Base-by-base conservation (phyloP, 192 early-diverging fungal genomes). In the Coemansia brasiliensis region DNA sequence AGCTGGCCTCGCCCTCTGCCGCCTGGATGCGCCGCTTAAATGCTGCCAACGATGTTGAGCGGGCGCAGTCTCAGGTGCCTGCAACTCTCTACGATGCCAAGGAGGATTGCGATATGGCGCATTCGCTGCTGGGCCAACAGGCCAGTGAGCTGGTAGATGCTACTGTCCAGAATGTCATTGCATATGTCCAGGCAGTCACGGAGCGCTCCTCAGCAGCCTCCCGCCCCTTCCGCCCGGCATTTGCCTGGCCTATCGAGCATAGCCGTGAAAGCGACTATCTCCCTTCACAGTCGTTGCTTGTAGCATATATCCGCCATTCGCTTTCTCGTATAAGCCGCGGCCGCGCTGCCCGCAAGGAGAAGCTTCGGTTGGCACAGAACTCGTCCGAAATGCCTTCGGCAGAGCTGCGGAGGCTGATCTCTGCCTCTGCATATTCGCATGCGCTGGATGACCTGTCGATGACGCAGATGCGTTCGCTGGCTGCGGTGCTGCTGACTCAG, bases 171-270 rank as follows among this genome's bases (percentile, higher is more conserved):
- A 80, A 74, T 26, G 63, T 57, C 1, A 40, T 80, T 11, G 48
- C 77, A 15, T 80, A 74, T 37, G 77, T 67, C 4, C 77, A 80
- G 56, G 44, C 77, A 9, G 60, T 74, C 21, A 73, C 77, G 1
- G 77, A 80, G 67, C 72, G 39, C 25, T 39, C 63, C 5, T 35
- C 43, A 0, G 42, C 43, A 27, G 15, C 20, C 41, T 39, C 59
- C 17, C 62, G 65, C 1, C 6, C 63, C 5, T 67, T 73, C 59
- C 59, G 71, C 1, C 77, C 71, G 5, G 77, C 71, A 3, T 80
- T 80, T n/a, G 16, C 77, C 13, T 80, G 77, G 66, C 39, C 66
- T 3, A 69, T 80, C 37, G 77, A 74, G 62, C 77, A 80, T 48
- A 70, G 63, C 38, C 77, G 77, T 26, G 70, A 80, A 48, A 62